These are phyloP conservation scores for Pseudotulostoma volvatum DNA, from an alignment of 495 filamentous ascomycete species.

Conservation along the genomic window DNA sequence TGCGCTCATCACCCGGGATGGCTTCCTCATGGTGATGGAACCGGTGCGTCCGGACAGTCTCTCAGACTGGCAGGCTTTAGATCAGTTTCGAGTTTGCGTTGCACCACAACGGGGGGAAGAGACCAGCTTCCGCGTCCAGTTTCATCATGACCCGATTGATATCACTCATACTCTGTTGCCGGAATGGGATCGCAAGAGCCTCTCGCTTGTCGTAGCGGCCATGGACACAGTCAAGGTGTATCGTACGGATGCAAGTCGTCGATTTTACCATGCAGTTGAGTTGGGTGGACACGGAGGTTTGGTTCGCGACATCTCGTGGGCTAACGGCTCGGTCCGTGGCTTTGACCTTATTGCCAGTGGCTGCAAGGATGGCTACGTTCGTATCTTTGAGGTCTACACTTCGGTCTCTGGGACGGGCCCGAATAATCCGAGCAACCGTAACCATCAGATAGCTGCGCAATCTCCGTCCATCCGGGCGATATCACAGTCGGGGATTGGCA, in stretches of 20 bases:
- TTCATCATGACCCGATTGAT: constrained; percentile 68
- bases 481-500: constrained; percentile 34
- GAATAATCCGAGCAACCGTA: constrained; percentile 13
- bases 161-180: constrained; percentile 60
- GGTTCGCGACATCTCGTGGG: constrained; percentile 88
- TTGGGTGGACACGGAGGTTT: constrained; percentile 52
- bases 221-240: constrained; percentile 70
- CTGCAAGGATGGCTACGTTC: constrained; percentile 74
- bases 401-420: constrained; percentile 11
- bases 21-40: constrained; percentile 64
- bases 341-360: constrained; percentile 85
- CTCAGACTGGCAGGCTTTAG: constrained; percentile 55
- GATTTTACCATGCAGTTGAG: constrained; percentile 65
- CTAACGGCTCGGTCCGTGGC: constrained; percentile 68
- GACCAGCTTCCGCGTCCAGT: constrained; percentile 66
- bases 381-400: constrained; percentile 68
- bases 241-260: constrained; percentile 48
- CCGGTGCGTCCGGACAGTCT: constrained; percentile 74
- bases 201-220: constrained; percentile 66
- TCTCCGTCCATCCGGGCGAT: constrained; percentile 23
- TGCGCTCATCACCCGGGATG: constrained; percentile 67
- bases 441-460: constrained; percentile 15
- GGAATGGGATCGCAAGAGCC: constrained; percentile 53
- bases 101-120: constrained; percentile 58
- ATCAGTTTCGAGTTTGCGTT: constrained; percentile 48